Evolutionary conservation across 2,329 filamentous ascomycete genomes (phyloP), one percentile per base, ranked within the genome.

Genomic region (Ascochyta clinopodiicola): DNA sequence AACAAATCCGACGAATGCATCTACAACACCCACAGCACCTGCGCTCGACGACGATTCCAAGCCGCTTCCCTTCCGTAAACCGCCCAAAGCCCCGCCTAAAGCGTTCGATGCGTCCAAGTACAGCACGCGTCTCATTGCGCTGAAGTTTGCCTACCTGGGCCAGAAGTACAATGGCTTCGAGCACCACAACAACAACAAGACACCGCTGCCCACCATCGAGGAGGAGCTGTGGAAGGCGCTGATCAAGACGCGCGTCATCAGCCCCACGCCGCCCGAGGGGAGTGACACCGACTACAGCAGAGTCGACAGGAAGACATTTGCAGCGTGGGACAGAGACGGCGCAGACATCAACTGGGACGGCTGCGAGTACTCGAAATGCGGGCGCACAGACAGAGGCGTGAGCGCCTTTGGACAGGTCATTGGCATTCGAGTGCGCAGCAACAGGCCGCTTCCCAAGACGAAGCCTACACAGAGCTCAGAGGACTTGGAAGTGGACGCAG

Each of bases 391-490:
- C 73, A 84, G 87, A 49, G 95, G 95, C 12, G 95, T 99, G 32
- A 97, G 92, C 75, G 93, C 95, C 3, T 99, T 99, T 78, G 95
- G 95, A 0, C 95, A 99, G 79, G 95, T 99, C 53, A 87, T 99
- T 69, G 90, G 88, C 0, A 78, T 99, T 36, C 81, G 89, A 51
- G 88, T 99, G 15, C 83, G 94, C 71, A 97, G 93, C 75, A 90
- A 89, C 66, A 80, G 84, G 62, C 91, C 91, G 1, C 70, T 88
- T 46, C 77, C 66, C 22, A 70, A 54, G 47, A 44, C 42, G 25
- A 50, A 51, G 31, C 49, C 49, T 38, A 5, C 51, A 32, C 44
- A 57, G 25, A 13, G 50, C 29, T 37, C 57, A n/a, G 51, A 61
- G n/a, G 35, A 57, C 12, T 27, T 52, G 6, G 51, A 59, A 3